These are phyloP conservation scores for Dendrobium nobile DNA, from an alignment of 106 monocot species.

Conservation along the genomic window DNA sequence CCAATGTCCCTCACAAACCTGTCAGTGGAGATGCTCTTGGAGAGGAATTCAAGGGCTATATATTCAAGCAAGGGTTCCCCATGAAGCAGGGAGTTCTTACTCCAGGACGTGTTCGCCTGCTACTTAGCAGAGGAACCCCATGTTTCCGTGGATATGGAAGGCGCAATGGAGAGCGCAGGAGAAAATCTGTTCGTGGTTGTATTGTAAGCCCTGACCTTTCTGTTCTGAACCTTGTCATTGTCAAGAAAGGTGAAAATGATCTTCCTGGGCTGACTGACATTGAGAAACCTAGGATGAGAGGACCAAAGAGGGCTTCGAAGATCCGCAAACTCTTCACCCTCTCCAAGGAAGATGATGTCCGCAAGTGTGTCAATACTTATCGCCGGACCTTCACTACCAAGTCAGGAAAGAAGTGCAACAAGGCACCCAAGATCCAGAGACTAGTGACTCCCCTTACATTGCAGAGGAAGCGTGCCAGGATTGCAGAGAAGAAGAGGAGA, in stretches of 20 bases:
- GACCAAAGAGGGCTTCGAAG: constrained; percentile 29
- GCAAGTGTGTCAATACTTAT: constrained; percentile 31
- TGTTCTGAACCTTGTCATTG: constrained; percentile 27
- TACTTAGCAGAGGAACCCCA: constrained; percentile 45
- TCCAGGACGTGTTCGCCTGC: constrained; percentile 57
- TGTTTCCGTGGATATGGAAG: constrained; percentile 28
- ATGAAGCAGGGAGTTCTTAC: constrained; percentile 81
- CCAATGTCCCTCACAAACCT: constrained; percentile 31
- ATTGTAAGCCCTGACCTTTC: constrained; percentile 27
- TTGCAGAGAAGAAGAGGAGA: constrained; percentile 30
- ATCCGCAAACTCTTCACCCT: constrained; percentile 27
- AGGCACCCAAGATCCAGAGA: constrained; percentile 29
- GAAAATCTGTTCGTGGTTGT: constrained; percentile 29
- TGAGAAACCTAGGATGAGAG: constrained; percentile 30
- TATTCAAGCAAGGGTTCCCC: constrained; percentile 71
- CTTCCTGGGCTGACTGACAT: constrained; percentile 26
- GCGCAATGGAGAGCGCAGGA: constrained; percentile 29
- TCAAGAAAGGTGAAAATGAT: constrained; percentile 29
- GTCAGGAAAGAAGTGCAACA: constrained; percentile 16
- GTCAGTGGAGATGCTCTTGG: constrained; percentile 65
- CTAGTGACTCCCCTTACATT: constrained; percentile 24
- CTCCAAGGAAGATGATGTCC: constrained; percentile 26
- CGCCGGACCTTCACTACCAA: constrained; percentile 16
- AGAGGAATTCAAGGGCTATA: constrained; percentile 69
- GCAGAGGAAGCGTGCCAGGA: constrained; percentile 22